Evolutionary conservation across 495 filamentous ascomycete species (phyloP), one percentile per base, ranked within the genome.

Genomic region (Neurospora sp.): DNA sequence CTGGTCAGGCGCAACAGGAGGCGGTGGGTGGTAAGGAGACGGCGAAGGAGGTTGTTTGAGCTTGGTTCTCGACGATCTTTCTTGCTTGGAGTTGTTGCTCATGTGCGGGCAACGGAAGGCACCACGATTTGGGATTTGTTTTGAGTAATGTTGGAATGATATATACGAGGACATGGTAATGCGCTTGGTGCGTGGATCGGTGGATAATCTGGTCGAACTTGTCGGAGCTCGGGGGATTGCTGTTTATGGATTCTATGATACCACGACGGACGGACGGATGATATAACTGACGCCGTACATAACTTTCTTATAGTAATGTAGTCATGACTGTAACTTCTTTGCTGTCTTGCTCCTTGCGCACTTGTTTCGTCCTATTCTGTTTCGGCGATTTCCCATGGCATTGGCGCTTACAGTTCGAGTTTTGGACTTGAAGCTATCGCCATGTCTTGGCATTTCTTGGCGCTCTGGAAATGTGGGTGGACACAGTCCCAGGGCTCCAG

Each of bases 401-500:
- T n/a, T n/a, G n/a, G n/a, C n/a, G n/a, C n/a, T n/a, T n/a, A n/a
- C n/a, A n/a, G n/a, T n/a, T n/a, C n/a, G n/a, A n/a, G n/a, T n/a
- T n/a, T n/a, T n/a, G n/a, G n/a, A 27, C 22, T 27, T 59, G 48
- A 59, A 59, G 48, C 48, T 6, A 59, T 59, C 48, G 20, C 48
- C 48, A 59, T 31, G 48, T 59, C 48, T 59, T 59, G 48, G 22
- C 22, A 59, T 31, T 6, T 0, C 11, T 27, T 14, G 44, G 44
- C 44, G 9, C n/a, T 27, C 11, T 0, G 27, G 2, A 27, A 27
- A 27, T 27, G 48, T 27, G 12, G 5, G 22, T 59, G 48, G 48
- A 93, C 75, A 87, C 83, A 70, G 87, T 92, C 46, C 5, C 83
- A 92, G 73, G 91, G 87, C 91, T 42, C 5, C 83, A 92, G 73